Conservation (phyloP, 2,329 filamentous ascomycete genomes). For the Teratosphaeria epicoccoides region DNA sequence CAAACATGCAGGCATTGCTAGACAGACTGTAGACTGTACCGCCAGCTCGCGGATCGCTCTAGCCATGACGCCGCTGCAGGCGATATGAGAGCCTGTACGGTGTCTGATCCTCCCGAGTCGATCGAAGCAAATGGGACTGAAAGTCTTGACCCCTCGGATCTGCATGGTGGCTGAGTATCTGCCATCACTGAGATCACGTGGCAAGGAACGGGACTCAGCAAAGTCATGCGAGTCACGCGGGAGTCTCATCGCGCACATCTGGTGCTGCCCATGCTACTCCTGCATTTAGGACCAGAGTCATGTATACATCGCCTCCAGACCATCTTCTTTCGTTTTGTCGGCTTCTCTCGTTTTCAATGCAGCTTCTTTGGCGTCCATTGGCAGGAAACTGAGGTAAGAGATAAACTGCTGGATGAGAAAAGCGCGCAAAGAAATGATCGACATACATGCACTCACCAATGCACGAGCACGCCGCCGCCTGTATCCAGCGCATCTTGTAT, state of each 20-base stretch:
- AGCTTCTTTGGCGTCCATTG: background rate
- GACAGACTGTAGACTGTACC: background rate
- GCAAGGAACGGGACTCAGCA: background rate
- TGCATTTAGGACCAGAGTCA: too few relatives aligned
- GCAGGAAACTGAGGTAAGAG: background rate
- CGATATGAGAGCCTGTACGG: background rate
- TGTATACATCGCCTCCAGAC: too few relatives aligned
- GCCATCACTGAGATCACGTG: background rate
- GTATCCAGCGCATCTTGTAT: constrained; percentile 64
- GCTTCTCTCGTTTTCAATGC: background rate
- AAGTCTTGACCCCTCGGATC: background rate
- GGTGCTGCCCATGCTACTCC: too few relatives aligned
- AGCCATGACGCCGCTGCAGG: background rate
- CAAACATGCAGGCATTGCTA: constrained; percentile 18
- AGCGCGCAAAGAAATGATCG: background rate
- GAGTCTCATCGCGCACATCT: too few relatives aligned
- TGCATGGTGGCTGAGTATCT: background rate
- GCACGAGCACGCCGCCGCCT: constrained; percentile 54
- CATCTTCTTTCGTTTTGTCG: too few relatives aligned
- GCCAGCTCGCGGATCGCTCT: background rate
- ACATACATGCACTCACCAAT: constrained; percentile 51
- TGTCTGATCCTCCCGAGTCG: too few relatives aligned
- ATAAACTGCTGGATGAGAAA: background rate
- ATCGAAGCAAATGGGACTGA: background rate
- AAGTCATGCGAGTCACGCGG: too few relatives aligned